Conservation (phyloP, 2,329 filamentous ascomycete species). For the Colletotrichum cereale region DNA sequence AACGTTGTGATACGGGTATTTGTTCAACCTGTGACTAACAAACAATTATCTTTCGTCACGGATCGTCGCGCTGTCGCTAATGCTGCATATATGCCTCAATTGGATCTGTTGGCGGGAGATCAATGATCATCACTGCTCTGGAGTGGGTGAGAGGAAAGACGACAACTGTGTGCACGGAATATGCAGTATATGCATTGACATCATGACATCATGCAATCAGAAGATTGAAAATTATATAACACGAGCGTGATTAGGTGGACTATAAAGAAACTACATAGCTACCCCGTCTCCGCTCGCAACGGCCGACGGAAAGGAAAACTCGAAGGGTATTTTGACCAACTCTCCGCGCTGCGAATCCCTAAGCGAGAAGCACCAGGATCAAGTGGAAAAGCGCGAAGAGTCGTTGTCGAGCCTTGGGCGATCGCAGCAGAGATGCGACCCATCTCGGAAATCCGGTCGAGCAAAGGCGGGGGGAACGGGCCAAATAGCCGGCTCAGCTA, state of each 20-base stretch:
- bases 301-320: too few relatives aligned
- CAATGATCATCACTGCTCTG: neutral
- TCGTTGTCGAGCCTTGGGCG: neutral
- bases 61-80: neutral
- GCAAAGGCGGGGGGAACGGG: neutral
- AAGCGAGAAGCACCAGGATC: neutral
- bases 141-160: neutral
- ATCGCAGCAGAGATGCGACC: neutral
- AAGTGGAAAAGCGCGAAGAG: neutral
- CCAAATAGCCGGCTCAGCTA: neutral
- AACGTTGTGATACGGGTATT: too few relatives aligned
- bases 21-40: too few relatives aligned
- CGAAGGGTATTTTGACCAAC: neutral
- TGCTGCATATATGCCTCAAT: neutral
- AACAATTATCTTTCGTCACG: too few relatives aligned
- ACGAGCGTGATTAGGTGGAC: neutral
- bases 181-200: too few relatives aligned
- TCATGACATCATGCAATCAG: neutral
- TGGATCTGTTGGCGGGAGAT: neutral
- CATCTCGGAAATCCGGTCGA: accelerated
- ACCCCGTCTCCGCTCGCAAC: neutral
- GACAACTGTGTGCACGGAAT: neutral
- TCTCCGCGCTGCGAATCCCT: neutral
- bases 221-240: neutral
- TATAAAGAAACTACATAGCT: neutral